These are phyloP conservation scores for Primulina huaijiensis DNA, from an alignment of 257 asterid species.

Conservation along the genomic window DNA sequence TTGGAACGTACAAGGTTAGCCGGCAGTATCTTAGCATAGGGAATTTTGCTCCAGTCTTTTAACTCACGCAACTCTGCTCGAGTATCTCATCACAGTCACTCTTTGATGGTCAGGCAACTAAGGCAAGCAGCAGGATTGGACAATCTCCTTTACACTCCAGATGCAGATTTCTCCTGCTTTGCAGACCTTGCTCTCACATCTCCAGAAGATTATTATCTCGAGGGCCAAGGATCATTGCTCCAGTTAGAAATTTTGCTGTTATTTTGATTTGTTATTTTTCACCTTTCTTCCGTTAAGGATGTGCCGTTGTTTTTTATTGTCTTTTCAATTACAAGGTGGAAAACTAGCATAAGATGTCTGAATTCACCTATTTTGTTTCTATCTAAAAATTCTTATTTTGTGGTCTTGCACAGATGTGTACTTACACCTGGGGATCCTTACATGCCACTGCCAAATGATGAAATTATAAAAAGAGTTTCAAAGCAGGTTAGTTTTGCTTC, in stretches of 20 bases:
- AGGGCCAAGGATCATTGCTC: constrained; percentile 96
- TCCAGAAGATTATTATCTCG: constrained; percentile 84
- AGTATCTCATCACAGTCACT: constrained; percentile 8
- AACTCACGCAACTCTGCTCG: background rate
- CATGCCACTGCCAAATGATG: constrained; percentile 90
- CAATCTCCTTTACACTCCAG: constrained; percentile 93
- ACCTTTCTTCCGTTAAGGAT: background rate
- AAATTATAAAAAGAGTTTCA: constrained; percentile 77
- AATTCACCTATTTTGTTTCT: constrained; percentile 7
- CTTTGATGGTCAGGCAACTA: constrained; percentile 62
- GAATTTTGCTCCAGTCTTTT: constrained; percentile 8
- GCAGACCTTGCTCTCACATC: constrained; percentile 96
- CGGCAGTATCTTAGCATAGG: constrained; percentile 1
- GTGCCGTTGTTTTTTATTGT: constrained; percentile 5
- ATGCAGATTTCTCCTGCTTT: constrained; percentile 98
- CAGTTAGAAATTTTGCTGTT: constrained; percentile 54
- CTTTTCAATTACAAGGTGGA: constrained; percentile 15
- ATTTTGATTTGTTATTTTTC: constrained; percentile 3
- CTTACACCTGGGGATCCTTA: constrained; percentile 99
- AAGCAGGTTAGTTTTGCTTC: constrained; percentile 62
- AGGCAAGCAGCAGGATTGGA: constrained; percentile 79
- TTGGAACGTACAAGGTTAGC: constrained; percentile 79
- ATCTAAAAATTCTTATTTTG: constrained; percentile 19
- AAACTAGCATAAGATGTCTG: constrained; percentile 1
- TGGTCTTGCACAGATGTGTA: constrained; percentile 62